These are phyloP conservation scores for Penicillium coffeae DNA, from an alignment of 495 filamentous ascomycete species.

Conservation along the genomic window DNA sequence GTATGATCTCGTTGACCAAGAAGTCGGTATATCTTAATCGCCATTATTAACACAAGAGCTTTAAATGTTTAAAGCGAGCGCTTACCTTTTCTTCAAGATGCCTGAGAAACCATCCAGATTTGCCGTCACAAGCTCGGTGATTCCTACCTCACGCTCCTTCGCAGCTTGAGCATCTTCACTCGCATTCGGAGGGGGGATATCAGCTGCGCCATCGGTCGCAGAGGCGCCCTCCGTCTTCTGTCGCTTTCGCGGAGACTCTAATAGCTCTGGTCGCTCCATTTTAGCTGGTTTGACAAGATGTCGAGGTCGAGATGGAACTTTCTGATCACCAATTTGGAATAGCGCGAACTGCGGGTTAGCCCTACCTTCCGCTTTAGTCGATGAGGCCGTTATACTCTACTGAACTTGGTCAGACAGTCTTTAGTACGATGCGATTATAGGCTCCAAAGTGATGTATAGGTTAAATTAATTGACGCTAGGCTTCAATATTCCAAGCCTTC, in stretches of 20 bases:
- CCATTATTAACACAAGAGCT: neutral
- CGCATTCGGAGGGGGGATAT: slow-evolving; percentile 7
- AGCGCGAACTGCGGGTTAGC: slow-evolving; percentile 21
- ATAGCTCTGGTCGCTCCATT: slow-evolving; percentile 39
- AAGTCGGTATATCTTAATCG: slow-evolving; percentile 94
- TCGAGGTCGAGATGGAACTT: slow-evolving; percentile 8
- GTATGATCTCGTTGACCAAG: slow-evolving; percentile 85
- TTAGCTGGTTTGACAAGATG: slow-evolving; percentile 7
- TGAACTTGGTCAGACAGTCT: no score
- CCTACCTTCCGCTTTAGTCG: slow-evolving; percentile 20
- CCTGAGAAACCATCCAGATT: slow-evolving; percentile 50
- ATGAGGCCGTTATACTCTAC: no score
- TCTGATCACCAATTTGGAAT: slow-evolving; percentile 19
- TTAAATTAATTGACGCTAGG: no score
- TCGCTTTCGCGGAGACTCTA: slow-evolving; percentile 44
- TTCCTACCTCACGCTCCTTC: slow-evolving; percentile 53
- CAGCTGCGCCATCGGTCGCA: slow-evolving; percentile 12
- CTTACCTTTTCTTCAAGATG: slow-evolving; percentile 56
- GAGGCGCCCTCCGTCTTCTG: slow-evolving; percentile 36
- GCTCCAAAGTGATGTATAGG: no score
- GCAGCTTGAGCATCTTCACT: slow-evolving; percentile 26
- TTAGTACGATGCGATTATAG: no score
- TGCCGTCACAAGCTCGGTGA: slow-evolving; percentile 51
- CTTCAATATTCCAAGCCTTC: no score
- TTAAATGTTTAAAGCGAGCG: neutral